phyloP scores from a whole-genome alignment of 177 flowering plant genomes.

The Vitis hybrid region DNA sequence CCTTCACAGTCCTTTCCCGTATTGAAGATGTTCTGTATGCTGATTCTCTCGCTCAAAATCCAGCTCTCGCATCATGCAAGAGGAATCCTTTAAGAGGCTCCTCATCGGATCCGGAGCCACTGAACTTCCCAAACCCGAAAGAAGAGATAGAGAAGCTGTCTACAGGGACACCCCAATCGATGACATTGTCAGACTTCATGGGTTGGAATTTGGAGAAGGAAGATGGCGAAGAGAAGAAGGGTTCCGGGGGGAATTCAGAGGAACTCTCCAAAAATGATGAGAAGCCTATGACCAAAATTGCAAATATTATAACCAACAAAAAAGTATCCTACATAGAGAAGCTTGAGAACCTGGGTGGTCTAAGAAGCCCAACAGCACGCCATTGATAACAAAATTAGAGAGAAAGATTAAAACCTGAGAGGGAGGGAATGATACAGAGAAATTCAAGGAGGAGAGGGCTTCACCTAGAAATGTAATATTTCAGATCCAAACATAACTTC shows the following conservation, averaged over 20 bases:
- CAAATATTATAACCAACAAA: constrained; percentile 39
- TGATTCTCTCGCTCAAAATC: constrained; percentile 39
- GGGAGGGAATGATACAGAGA: neutral
- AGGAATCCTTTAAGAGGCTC: constrained; percentile 12
- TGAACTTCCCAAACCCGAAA: constrained; percentile 11
- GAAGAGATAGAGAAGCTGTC: constrained; percentile 29
- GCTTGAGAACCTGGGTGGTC: constrained; percentile 67
- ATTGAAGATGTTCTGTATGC: constrained; percentile 68
- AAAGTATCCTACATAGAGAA: constrained; percentile 63
- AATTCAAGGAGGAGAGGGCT: constrained; percentile 6
- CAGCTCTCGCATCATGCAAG: constrained; percentile 26
- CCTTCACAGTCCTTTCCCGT: constrained; percentile 56
- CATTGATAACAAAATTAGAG: constrained; percentile 31
- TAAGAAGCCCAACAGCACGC: constrained; percentile 81
- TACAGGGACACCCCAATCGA: constrained; percentile 30
- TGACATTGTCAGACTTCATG: constrained; percentile 65
- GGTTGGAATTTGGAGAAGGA: constrained; percentile 47
- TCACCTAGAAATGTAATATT: constrained; percentile 21
- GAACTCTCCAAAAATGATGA: constrained; percentile 18
- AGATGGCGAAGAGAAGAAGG: constrained; percentile 30
- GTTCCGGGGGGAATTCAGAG: constrained; percentile 3
- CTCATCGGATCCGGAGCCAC: neutral
- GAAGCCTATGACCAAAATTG: constrained; percentile 22
- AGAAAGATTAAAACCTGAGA: neutral
- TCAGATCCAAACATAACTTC: constrained; percentile 16